Evolutionary conservation across 345 rosid genomes (phyloP), one percentile per base, ranked within the genome.

Genomic region (Syzygium oleosum): DNA sequence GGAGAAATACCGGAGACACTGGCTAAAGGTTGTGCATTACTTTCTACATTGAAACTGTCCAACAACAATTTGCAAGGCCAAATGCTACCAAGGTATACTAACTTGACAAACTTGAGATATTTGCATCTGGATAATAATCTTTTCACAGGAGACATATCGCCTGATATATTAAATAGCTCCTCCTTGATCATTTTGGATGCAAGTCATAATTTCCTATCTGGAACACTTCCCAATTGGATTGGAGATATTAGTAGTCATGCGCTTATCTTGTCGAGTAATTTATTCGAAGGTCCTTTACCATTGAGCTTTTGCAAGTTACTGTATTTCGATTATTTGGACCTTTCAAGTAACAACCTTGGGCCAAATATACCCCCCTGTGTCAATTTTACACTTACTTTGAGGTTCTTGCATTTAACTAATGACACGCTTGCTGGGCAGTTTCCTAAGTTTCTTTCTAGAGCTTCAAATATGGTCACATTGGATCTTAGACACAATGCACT

Each of bases 181-280:
- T n/a, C 34, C 19, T 61, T 61, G 38, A 0, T 12, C 7, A 14
- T n/a, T 4, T 25, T 88, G 51, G 91, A 91, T 80, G 85, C 88
- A 4, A 84, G 91, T 41, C 59, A 85, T 9, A 92, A 92, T 51
- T 13, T 16, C 23, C 55, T 92, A 7, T 51, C 49, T 0, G 91
- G 91, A 7, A 38, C 11, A 0, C 84, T 92, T 80, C 91, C 92
- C 7, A 9, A 80, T 58, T 90, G 91, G 89, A 88, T 90, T 4
- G 34, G 31, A 25, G 65, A 78, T 21, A 0, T 59, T 3, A 83
- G 8, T 12, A 3, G 7, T 77, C 0, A 0, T 12, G 38, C 7
- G 21, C 86, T 90, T 16, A 29, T 27, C 3, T 2, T 90, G 79
- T 84, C 85, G 2, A 58, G 89, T 49, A 89, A 89, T 59, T 4